A percentile compares a stretch with the other conserved stretches of the same genome.
These are phyloP conservation scores for Quambalaria eucalypti DNA, from an alignment of 1,284 basidiomycete species.

Conservation along the genomic window DNA sequence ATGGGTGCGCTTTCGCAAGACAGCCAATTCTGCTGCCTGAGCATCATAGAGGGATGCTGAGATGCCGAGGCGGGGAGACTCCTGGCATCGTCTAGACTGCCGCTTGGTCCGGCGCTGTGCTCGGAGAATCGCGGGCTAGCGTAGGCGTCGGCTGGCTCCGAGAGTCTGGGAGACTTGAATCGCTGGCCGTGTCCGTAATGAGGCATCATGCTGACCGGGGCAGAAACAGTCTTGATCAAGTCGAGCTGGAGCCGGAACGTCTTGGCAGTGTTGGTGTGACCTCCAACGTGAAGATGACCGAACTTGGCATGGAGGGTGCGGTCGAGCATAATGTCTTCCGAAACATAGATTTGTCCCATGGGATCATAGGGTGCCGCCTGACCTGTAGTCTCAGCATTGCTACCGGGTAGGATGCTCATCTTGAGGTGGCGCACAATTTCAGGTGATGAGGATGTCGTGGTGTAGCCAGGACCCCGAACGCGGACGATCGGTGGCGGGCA, in stretches of 20 bases:
- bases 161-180: not conserved
- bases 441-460: conserved; percentile 56
- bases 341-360: not conserved
- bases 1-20: conserved; percentile 53
- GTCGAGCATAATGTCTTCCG: not conserved
- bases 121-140: too few species aligned
- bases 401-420: not conserved
- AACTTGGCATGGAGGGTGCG: conserved; percentile 59
- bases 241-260: conserved; percentile 70
- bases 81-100: too few species aligned
- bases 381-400: not conserved
- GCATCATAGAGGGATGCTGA: conserved; percentile 5
- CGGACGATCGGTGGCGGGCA: conserved; percentile 80
- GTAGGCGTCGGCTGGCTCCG: not conserved
- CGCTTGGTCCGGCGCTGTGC: too few species aligned
- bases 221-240: conserved; percentile 50
- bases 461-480: conserved; percentile 60
- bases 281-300: conserved; percentile 70
- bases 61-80: not conserved
- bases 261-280: conserved; percentile 62
- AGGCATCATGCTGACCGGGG: too few species aligned
- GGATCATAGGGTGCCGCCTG: too few species aligned
- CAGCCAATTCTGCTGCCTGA: not conserved
- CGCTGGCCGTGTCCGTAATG: not conserved
- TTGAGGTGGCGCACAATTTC: not conserved